These are phyloP conservation scores for Paraphoma sp. DNA, from an alignment of 2,329 filamentous ascomycete species.

Conservation along the genomic window DNA sequence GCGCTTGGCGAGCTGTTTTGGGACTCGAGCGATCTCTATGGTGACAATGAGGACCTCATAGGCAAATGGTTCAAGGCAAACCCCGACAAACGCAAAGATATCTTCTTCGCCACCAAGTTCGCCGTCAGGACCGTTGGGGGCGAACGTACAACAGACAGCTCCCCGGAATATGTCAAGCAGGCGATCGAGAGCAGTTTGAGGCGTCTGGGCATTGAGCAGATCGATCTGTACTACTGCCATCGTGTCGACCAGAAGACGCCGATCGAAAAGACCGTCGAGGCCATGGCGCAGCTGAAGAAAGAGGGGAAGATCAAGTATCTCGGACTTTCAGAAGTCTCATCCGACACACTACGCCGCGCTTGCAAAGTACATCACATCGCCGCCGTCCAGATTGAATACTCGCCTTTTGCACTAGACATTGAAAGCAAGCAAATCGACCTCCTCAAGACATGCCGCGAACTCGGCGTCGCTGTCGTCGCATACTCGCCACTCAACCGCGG, in stretches of 20 bases:
- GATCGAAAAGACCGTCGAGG: constrained; percentile 57
- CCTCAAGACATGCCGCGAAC: constrained; percentile 51
- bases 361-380: constrained; percentile 55
- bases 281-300: constrained; percentile 64
- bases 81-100: constrained; percentile 51
- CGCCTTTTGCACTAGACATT: constrained; percentile 56
- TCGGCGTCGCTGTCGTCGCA: constrained; percentile 50
- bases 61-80: constrained; percentile 45
- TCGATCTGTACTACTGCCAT: constrained; percentile 56
- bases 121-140: constrained; percentile 40
- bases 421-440: constrained; percentile 49
- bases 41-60: constrained; percentile 44
- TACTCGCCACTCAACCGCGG: constrained; percentile 49
- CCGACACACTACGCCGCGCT: constrained; percentile 57
- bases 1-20: constrained; percentile 55
- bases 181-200: constrained; percentile 50
- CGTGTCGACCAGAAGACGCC: constrained; percentile 53
- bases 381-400: constrained; percentile 61
- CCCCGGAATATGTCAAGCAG: constrained; percentile 50
- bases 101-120: constrained; percentile 54
- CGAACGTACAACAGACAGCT: constrained; percentile 42
- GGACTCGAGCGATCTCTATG: constrained; percentile 39
- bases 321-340: constrained; percentile 55
- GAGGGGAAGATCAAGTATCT: constrained; percentile 57
- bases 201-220: constrained; percentile 51